phyloP scores from a whole-genome alignment of 129 eudicot species.

The Ambrosia trifida region DNA sequence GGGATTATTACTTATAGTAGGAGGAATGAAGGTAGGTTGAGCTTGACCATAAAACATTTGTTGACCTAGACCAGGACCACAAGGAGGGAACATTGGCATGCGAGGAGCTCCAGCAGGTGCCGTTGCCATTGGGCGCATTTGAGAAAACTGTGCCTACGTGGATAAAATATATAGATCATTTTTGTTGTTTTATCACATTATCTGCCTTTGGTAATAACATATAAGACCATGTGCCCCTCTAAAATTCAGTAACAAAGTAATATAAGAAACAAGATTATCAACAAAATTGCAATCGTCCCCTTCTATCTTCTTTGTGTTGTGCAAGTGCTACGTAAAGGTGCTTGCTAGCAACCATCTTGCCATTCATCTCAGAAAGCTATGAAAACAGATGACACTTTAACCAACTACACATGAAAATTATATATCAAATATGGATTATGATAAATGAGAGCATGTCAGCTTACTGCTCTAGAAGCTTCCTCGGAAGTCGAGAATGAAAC shows the following conservation, averaged over 20 bases:
- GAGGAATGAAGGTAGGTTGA: conserved; percentile 87
- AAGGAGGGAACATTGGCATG: conserved; percentile 93
- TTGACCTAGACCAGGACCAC: conserved; percentile 89
- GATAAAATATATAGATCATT: conserved; percentile 2
- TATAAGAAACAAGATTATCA: background rate
- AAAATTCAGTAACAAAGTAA: background rate
- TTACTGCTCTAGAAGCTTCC: conserved; percentile 94
- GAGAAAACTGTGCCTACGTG: conserved; percentile 82
- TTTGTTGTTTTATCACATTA: background rate
- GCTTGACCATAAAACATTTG: conserved; percentile 89
- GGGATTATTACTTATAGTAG: conserved; percentile 69
- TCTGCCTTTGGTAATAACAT: background rate
- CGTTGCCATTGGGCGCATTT: conserved; percentile 83
- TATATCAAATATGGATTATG: background rate
- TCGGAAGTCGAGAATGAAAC: conserved; percentile 87
- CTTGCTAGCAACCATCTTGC: conserved; percentile 81
- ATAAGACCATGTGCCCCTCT: background rate
- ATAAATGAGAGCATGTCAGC: conserved; percentile 24
- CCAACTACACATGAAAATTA: background rate
- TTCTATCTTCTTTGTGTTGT: conserved; percentile 90
- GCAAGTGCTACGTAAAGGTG: conserved; percentile 93
- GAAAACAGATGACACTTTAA: conserved; percentile 13
- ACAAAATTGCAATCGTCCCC: conserved; percentile 82
- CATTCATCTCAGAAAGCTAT: conserved; percentile 83
- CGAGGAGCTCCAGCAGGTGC: conserved; percentile 77